phyloP scores from a whole-genome alignment of 2,329 filamentous ascomycete species.

The Aspergillus phoenicis region DNA sequence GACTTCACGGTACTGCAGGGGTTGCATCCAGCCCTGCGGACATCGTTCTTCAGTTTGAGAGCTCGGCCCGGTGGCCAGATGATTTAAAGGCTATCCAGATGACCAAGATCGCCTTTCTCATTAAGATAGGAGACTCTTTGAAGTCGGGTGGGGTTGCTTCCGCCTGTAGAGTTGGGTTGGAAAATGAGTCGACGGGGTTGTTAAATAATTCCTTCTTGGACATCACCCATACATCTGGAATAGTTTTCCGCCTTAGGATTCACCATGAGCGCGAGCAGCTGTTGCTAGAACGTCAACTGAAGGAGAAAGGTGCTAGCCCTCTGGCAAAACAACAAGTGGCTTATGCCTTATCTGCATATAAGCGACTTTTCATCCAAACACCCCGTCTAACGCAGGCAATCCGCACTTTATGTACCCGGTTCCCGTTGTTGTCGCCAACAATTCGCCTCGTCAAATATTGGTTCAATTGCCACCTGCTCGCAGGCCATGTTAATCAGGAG shows the following conservation, averaged over 20 bases:
- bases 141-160: conserved; percentile 63
- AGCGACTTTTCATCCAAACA: conserved; percentile 69
- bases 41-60: conserved; percentile 87
- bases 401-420: conserved; percentile 75
- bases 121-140: conserved; percentile 72
- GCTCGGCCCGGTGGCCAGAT: conserved; percentile 90
- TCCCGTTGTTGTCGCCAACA: conserved; percentile 76
- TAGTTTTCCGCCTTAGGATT: conserved; percentile 81
- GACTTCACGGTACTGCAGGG: conserved; percentile 28
- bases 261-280: conserved; percentile 85
- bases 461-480: conserved; percentile 82
- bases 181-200: conserved; percentile 69
- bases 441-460: conserved; percentile 86
- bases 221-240: conserved; percentile 70
- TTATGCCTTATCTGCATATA: conserved; percentile 69
- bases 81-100: conserved; percentile 87
- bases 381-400: conserved; percentile 82
- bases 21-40: conserved; percentile 61
- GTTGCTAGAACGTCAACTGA: conserved; percentile 75
- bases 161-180: conserved; percentile 73
- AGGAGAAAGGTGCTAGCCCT: conserved; percentile 69
- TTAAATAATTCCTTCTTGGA: conserved; percentile 84
- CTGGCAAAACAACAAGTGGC: conserved; percentile 69
- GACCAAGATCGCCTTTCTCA: conserved; percentile 85
- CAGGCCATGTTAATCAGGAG: conserved; percentile 74